Percentiles rank a stretch among this genome's conserved stretches.
These are phyloP conservation scores for Afroboletus lepidellus DNA, from an alignment of 1,284 basidiomycete genomes.

Conservation along the genomic window DNA sequence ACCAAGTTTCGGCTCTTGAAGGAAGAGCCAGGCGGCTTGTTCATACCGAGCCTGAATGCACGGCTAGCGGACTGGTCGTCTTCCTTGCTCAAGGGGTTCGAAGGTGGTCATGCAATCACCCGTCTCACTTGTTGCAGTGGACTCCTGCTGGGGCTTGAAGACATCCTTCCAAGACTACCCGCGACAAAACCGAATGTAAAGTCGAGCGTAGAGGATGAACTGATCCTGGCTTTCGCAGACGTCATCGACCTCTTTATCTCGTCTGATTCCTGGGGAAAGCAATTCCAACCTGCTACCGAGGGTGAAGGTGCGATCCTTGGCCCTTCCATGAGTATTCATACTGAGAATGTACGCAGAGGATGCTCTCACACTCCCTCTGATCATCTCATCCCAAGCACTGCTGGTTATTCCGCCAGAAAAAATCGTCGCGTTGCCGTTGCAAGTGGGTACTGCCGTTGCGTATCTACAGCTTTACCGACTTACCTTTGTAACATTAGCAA, in stretches of 20 bases:
- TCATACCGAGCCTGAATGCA: slow-evolving; percentile 42
- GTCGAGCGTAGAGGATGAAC: slow-evolving; percentile 56
- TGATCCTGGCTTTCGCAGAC: slow-evolving; percentile 68
- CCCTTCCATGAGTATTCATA: slow-evolving; percentile 3
- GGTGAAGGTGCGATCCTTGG: slow-evolving; percentile 32
- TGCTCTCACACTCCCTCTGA: slow-evolving; percentile 39
- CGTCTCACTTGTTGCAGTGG: slow-evolving; percentile 61
- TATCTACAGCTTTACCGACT: slow-evolving; percentile 11
- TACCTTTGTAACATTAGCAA: slow-evolving; percentile 20
- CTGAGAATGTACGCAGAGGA: slow-evolving; percentile 27
- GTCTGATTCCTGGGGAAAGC: slow-evolving; percentile 58
- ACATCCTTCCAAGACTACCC: slow-evolving; percentile 36
- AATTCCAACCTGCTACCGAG: slow-evolving; percentile 54
- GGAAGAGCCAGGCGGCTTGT: slow-evolving; percentile 39
- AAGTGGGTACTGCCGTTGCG: slow-evolving; percentile 31
- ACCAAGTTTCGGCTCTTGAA: slow-evolving; percentile 46
- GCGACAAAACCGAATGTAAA: slow-evolving; percentile 29
- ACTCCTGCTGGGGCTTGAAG: slow-evolving; percentile 61
- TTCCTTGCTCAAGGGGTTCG: slow-evolving; percentile 59
- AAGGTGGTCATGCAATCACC: slow-evolving; percentile 59
- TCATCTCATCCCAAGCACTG: slow-evolving; percentile 58
- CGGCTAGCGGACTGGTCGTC: slow-evolving; percentile 51
- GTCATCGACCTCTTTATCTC: slow-evolving; percentile 58
- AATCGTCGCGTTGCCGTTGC: slow-evolving; percentile 56
- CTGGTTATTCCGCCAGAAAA: slow-evolving; percentile 51